phyloP scores from a whole-genome alignment of 2,329 filamentous ascomycete genomes.

The Colletotrichum incanum region DNA sequence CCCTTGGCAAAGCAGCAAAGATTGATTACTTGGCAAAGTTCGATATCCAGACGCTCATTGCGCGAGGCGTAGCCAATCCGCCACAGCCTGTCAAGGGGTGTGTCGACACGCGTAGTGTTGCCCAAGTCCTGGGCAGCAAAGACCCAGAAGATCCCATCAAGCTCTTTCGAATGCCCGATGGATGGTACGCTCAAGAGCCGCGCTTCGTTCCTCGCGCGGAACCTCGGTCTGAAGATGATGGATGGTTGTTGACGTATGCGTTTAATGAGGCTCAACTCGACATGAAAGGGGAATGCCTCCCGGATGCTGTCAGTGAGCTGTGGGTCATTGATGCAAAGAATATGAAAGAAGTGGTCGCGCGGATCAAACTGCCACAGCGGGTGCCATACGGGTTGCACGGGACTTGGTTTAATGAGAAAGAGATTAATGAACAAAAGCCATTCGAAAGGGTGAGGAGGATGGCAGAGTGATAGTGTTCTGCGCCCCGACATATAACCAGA shows the following conservation, averaged over 20 bases:
- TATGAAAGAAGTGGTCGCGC: constrained; percentile 74
- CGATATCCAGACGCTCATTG: constrained; percentile 69
- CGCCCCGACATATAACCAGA: neutral
- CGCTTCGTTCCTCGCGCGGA: constrained; percentile 70
- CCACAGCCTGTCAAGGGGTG: constrained; percentile 70
- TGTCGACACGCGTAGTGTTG: constrained; percentile 71
- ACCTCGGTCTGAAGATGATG: constrained; percentile 71
- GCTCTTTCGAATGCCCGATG: constrained; percentile 72
- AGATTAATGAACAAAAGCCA: constrained; percentile 65
- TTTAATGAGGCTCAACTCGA: constrained; percentile 79
- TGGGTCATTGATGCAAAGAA: constrained; percentile 78
- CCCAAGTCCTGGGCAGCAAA: constrained; percentile 64
- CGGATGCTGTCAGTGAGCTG: constrained; percentile 70
- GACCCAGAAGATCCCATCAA: constrained; percentile 70
- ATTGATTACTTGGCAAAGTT: constrained; percentile 77
- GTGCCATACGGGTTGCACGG: constrained; percentile 81
- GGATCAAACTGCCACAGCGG: constrained; percentile 73
- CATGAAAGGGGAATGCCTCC: constrained; percentile 60
- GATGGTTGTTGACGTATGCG: constrained; percentile 78
- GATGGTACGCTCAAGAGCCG: constrained; percentile 78
- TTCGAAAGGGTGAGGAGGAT: constrained; percentile 36
- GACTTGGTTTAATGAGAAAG: constrained; percentile 70
- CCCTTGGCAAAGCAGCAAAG: constrained; percentile 76
- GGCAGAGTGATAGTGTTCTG: neutral
- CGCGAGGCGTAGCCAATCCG: constrained; percentile 62